Evolutionary conservation across 2,329 filamentous ascomycete species (phyloP).

Genomic region (Orbilia ellipsospora): DNA sequence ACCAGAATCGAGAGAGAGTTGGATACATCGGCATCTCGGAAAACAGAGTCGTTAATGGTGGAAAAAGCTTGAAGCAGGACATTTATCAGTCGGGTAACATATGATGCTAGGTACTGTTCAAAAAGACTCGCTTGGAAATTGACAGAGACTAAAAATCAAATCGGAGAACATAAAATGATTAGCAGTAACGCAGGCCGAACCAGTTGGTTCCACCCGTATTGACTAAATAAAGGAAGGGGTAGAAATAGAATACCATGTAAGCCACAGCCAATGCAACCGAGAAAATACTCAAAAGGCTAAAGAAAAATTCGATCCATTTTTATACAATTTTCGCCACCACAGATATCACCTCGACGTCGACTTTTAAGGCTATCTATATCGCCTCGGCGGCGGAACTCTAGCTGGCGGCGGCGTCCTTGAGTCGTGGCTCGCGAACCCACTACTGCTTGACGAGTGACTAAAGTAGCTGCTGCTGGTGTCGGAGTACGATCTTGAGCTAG

Average conservation of each 20-base stretch:
- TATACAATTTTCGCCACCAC: constrained; percentile 15
- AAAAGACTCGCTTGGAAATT: constrained; percentile 34
- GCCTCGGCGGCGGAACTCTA: constrained; percentile 39
- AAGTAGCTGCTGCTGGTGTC: constrained; percentile 51
- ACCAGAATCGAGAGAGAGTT: constrained; percentile 33
- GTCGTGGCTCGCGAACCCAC: constrained; percentile 49
- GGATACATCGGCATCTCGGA: constrained; percentile 18
- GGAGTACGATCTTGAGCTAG: constrained; percentile 37
- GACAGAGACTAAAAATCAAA: constrained; percentile 30
- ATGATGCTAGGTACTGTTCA: constrained; percentile 28
- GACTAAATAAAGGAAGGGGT: constrained; percentile 6
- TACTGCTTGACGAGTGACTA: constrained; percentile 55
- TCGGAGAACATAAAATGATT: constrained; percentile 16
- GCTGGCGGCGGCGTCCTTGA: constrained; percentile 44
- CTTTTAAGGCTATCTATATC: constrained; percentile 33
- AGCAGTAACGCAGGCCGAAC: constrained; percentile 31
- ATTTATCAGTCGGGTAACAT: constrained; percentile 6
- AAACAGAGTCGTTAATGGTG: constrained; percentile 12
- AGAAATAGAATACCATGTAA: constrained; percentile 36
- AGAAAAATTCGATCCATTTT: constrained; percentile 27
- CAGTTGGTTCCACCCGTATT: constrained; percentile 21
- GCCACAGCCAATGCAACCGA: constrained; percentile 10
- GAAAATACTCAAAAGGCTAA: neutral
- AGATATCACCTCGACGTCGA: neutral
- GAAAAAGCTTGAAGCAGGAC: constrained; percentile 17